Evolutionary conservation across 768 basidiomycete genomes (phyloP).

Genomic region (Wakefieldia striispora): DNA sequence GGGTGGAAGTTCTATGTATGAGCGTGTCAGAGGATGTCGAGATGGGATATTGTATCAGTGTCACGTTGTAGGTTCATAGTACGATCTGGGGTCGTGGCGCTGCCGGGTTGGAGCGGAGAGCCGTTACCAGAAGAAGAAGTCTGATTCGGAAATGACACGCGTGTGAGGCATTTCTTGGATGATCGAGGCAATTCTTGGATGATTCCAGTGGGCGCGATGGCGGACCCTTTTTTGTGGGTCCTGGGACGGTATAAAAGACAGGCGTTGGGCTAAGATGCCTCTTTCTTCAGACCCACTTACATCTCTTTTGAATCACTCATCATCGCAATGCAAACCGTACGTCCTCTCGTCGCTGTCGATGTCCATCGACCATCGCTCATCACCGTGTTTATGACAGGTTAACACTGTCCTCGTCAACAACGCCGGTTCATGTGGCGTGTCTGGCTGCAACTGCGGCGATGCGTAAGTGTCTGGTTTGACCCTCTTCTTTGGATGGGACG

Average conservation of each 20-base stretch:
- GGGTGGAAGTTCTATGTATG: conserved; percentile 1
- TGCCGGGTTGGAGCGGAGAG: too few relatives aligned
- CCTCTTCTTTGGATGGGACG: too few relatives aligned
- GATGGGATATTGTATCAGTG: conserved; percentile 19
- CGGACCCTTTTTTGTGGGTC: neutral
- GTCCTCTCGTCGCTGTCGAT: neutral
- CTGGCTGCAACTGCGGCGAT: conserved; percentile 8
- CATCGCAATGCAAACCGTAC: conserved; percentile 17
- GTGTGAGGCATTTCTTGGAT: conserved; percentile 4
- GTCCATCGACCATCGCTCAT: neutral
- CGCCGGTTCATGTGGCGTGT: conserved; percentile 5
- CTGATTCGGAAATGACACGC: too few relatives aligned
- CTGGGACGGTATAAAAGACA: conserved; percentile 12
- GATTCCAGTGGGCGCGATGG: neutral
- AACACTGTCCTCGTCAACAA: conserved; percentile 16
- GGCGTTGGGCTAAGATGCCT: neutral
- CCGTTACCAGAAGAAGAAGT: too few relatives aligned
- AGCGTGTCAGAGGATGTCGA: conserved; percentile 8
- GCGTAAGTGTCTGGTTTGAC: neutral
- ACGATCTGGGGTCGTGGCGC: too few relatives aligned
- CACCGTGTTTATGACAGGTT: neutral
- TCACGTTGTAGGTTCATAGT: neutral
- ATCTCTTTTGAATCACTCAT: neutral
- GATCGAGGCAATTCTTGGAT: neutral
- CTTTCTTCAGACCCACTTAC: neutral